Evolutionary conservation across 2,329 filamentous ascomycete genomes (phyloP).

Genomic region (Paracoccidioides brasiliensis): DNA sequence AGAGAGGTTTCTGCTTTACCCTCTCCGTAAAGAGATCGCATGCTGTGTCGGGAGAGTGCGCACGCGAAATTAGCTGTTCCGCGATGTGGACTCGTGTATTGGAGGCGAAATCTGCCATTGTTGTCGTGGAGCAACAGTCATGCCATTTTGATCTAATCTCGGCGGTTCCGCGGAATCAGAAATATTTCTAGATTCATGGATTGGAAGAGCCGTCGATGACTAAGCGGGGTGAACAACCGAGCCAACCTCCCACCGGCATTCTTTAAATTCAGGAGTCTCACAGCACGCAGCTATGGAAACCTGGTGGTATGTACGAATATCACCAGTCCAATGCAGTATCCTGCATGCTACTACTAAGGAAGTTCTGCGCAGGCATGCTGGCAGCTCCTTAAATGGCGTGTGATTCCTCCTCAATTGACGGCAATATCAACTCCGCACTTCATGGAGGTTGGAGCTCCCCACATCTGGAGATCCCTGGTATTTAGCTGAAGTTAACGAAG

Average conservation of each 20-base stretch:
- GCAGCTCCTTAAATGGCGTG: neutral
- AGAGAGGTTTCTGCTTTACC: constrained; percentile 67
- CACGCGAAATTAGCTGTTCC: constrained; percentile 57
- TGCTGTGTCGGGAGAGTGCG: constrained; percentile 62
- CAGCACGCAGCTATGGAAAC: too few relatives aligned
- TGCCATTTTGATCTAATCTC: neutral
- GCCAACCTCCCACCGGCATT: too few relatives aligned
- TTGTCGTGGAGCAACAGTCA: neutral
- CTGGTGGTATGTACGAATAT: too few relatives aligned
- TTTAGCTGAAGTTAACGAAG: neutral
- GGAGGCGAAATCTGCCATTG: neutral
- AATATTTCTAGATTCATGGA: neutral
- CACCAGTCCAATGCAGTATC: neutral
- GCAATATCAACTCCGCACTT: neutral
- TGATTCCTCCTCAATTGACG: neutral
- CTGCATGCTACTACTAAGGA: neutral
- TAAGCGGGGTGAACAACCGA: neutral
- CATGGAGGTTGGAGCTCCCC: neutral
- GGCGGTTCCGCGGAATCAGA: neutral
- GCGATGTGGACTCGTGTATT: constrained; percentile 33
- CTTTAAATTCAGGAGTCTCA: too few relatives aligned
- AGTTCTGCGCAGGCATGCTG: neutral
- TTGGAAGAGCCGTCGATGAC: neutral
- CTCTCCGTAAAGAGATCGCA: constrained; percentile 66
- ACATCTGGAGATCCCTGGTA: neutral